Percentiles rank a stretch among this genome's conserved stretches.
These are phyloP conservation scores for Globisporangium emineosum DNA, from an alignment of 352 stramenopile genomes.

Conservation along the genomic window DNA sequence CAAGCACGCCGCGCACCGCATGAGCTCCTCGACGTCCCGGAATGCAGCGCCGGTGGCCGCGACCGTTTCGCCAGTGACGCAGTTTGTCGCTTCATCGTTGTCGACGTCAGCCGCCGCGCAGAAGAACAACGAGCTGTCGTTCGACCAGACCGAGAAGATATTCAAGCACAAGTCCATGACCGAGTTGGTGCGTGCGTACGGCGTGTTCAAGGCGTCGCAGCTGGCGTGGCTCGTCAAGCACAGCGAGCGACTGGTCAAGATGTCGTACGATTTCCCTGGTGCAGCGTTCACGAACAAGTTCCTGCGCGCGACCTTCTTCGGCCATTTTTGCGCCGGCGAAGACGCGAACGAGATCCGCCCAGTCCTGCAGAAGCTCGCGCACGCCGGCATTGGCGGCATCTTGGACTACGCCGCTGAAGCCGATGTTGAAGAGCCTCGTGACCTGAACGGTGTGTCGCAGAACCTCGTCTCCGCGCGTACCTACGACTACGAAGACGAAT, in stretches of 20 bases:
- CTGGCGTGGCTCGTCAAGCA: constrained; percentile 86
- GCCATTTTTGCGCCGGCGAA: constrained; percentile 96
- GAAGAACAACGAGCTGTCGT: constrained; percentile 35
- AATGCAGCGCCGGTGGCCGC: constrained; percentile 12
- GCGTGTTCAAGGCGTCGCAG: constrained; percentile 87
- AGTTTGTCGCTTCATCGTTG: constrained; percentile 6
- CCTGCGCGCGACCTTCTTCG: constrained; percentile 94
- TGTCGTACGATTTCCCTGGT: constrained; percentile 84
- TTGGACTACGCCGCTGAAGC: constrained; percentile 97
- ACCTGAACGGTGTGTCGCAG: constrained; percentile 75
- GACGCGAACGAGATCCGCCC: constrained; percentile 83
- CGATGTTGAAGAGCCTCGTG: constrained; percentile 80
- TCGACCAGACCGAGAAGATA: constrained; percentile 79
- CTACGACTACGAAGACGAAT: constrained; percentile 96
- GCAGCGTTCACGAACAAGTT: constrained; percentile 84
- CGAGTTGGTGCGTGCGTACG: constrained; percentile 86
- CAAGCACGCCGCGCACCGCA: constrained; percentile 4
- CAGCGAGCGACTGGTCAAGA: constrained; percentile 79
- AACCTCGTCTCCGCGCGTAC: constrained; percentile 87
- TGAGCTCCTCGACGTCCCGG: constrained; percentile 19
- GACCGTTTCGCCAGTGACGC: constrained; percentile 12
- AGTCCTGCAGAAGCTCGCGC: constrained; percentile 68
- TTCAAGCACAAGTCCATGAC: constrained; percentile 78
- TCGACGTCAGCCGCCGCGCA: constrained; percentile 43
- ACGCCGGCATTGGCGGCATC: constrained; percentile 91